A percentile compares a stretch with the other conserved stretches of the same genome.
These are phyloP conservation scores for Lepidium africanum DNA, from an alignment of 345 rosid genomes.

Conservation along the genomic window DNA sequence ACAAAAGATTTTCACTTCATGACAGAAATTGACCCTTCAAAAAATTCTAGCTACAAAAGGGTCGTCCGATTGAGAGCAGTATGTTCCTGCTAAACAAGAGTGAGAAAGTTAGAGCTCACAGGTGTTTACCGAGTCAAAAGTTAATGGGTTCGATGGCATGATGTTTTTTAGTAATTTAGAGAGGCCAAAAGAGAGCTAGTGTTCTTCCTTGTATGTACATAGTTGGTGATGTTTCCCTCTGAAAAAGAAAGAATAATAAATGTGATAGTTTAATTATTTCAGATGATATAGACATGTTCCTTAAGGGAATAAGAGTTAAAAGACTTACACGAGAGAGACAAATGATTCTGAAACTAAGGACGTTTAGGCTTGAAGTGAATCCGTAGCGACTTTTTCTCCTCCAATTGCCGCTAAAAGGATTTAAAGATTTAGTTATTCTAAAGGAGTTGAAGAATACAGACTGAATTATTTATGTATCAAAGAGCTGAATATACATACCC, in stretches of 20 bases:
- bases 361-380: slow-evolving; percentile 39
- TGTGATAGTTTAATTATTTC: background rate
- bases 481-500: background rate
- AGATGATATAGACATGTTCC: background rate
- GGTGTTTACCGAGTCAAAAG: no score
- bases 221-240: slow-evolving; percentile 6
- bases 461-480: background rate
- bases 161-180: no score
- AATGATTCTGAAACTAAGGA: slow-evolving; percentile 16
- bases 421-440: no score
- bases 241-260: background rate
- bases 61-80: background rate
- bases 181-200: background rate
- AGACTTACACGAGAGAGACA: no score
- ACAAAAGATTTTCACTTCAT: background rate
- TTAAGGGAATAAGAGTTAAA: background rate
- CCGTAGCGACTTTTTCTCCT: slow-evolving; percentile 35
- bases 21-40: background rate
- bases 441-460: background rate
- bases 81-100: slow-evolving; percentile 3
- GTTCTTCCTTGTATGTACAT: background rate
- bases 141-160: no score
- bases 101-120: background rate
- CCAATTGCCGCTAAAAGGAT: slow-evolving; percentile 48
- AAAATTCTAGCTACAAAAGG: background rate